Base-by-base conservation (phyloP, 768 basidiomycete species). In the Trametes villosa region DNA sequence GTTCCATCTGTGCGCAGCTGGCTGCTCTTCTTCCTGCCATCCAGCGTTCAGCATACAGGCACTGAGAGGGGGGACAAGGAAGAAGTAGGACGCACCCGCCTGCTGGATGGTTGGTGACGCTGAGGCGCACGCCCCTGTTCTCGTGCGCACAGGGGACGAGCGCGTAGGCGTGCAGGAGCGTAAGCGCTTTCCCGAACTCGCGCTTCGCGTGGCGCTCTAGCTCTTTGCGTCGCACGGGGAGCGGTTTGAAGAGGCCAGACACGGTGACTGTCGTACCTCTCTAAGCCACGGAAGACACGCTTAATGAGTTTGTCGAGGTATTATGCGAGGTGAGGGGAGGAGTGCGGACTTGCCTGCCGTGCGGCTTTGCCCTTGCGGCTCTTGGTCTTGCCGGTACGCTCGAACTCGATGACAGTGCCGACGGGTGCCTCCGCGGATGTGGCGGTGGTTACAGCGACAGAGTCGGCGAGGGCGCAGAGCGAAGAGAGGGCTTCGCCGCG, bases 401-500 rank as follows among this genome's bases (percentile, higher is more conserved):
- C 88, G 67, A 96, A 80, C 49, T 89, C 84, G n/a, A 99, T 77
- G 22, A 83, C 75, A 5, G 87, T 85, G 2, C 94, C 97, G 78
- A 91, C 85, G 0, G 95, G 94, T 0, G 88, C 83, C 3, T 86
- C 86, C 9, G 77, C 73, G 20, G 79, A 78, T 0, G 92, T 94
- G 3, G 91, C 82, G 0, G 96, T 98, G 1, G 82, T 81, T 48
- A 98, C 79, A 0, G 77, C 79, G 12, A 98, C 83, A 3, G 78
- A 74, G 54, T 91, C 87, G 50, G 86, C 83, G 0, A 97, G 75
- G 1, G 92, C 92, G 69, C 96, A 99, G 0, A 99, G 80, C 3
- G 96, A 95, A 8, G 94, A 94, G 0, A 99, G 79, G 0, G 97
- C 97, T 75, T 99, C 97, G 17, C 97, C 97, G 36, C 97, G 84